Base-by-base conservation (phyloP, 2,329 filamentous ascomycete genomes). In the Colletotrichum aenigma region DNA sequence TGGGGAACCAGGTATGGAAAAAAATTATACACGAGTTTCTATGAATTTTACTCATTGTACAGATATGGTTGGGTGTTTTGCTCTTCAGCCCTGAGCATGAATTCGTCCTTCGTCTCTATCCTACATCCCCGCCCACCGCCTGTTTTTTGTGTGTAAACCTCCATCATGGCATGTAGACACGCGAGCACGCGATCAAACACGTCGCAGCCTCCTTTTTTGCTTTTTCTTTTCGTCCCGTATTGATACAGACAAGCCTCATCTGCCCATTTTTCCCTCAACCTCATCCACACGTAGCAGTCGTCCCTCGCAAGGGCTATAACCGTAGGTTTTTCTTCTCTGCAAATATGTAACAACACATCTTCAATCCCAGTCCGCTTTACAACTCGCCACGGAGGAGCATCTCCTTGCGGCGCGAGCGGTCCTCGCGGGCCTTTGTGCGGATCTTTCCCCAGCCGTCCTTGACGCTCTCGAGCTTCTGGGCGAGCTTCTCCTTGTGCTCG, bases 361-460 rank as follows among this genome's bases (percentile, higher is more conserved):
- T 18, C 28, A 34, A 32, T 16, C 10, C 28, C 28, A 32, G 2
- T 2, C n/a, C 16, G 2, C 8, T 30, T 81, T 86, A 91, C 81
- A 91, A 79, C 81, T 90, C 86, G 56, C 89, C 89, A 30, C 84
- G 83, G 77, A 88, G 87, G 67, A 92, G 79, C 86, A 92, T 85
- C 55, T 86, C 85, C 77, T 86, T 87, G 77, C 92, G 87, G 85
- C 88, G 89, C 80, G 84, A 81, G 78, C 89, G 85, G 58, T 93
- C 91, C 79, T 90, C 88, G 73, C 88, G 84, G 15, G 92, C 92
- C 81, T 88, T 86, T 34, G 84, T 84, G 82, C 88, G 87, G 76
- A 87, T 88, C 24, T 89, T 87, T 13, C 92, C 91, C 91, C 91
- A 93, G 67, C 88, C 83, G n/a, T 85, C 84, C 84, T 88, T 87